Conservation (phyloP, 2,329 filamentous ascomycete genomes). For the Microsporum audouinii region DNA sequence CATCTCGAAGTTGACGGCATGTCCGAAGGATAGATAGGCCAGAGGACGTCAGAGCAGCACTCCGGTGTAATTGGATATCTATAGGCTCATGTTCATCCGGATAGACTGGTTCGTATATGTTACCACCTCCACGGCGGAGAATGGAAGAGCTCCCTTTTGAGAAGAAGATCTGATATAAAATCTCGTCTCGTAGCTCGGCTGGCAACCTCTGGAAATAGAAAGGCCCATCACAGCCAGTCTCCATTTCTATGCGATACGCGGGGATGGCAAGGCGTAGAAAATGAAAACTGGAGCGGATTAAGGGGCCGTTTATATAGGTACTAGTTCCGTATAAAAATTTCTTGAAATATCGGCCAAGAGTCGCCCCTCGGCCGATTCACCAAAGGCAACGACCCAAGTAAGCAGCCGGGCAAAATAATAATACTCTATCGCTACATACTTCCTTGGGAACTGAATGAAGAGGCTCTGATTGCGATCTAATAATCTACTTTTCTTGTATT, state of each 20-base stretch:
- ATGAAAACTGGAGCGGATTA: not conserved
- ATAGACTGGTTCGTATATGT: not conserved
- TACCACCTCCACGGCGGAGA: not conserved
- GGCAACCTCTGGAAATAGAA: not conserved
- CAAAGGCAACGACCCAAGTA: too few relatives aligned
- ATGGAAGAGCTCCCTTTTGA: not conserved
- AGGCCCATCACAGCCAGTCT: not conserved
- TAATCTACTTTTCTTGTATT: too few relatives aligned
- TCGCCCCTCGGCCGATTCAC: not conserved
- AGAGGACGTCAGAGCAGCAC: not conserved
- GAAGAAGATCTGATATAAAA: constrained; percentile 5
- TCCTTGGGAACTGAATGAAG: too few relatives aligned
- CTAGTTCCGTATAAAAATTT: not conserved
- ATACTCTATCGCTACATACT: too few relatives aligned
- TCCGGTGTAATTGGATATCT: not conserved
- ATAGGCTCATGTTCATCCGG: not conserved
- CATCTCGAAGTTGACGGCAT: constrained; percentile 1
- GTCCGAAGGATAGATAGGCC: constrained; percentile 1
- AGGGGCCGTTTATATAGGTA: not conserved
- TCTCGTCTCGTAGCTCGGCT: constrained; percentile 2
- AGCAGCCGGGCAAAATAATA: too few relatives aligned
- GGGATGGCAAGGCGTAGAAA: not conserved
- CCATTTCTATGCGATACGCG: not conserved
- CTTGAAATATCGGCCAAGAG: not conserved
- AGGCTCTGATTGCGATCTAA: too few relatives aligned